A percentile compares a stretch with the other conserved stretches of the same genome.
These are phyloP conservation scores for Leccinum boreale DNA, from an alignment of 768 basidiomycete genomes.

Conservation along the genomic window DNA sequence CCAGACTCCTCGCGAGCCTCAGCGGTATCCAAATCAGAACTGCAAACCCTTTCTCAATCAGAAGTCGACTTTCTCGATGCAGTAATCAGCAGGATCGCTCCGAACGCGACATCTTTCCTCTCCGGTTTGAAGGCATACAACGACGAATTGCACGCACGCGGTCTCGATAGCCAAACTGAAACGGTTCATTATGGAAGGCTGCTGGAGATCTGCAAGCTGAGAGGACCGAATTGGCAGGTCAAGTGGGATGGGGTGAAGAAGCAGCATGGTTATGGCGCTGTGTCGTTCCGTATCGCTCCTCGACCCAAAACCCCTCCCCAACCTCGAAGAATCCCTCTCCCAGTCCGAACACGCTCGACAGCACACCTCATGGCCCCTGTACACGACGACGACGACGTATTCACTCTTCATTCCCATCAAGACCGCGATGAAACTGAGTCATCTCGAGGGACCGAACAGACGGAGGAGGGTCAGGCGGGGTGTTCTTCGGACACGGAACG, in stretches of 20 bases:
- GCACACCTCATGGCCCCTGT: conserved; percentile 25
- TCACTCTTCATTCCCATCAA: conserved; percentile 43
- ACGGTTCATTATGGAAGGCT: conserved; percentile 80
- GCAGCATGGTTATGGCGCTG: conserved; percentile 42
- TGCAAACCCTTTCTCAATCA: conserved; percentile 45
- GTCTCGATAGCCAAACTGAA: conserved; percentile 73
- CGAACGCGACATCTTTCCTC: conserved; percentile 70
- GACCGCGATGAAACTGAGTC: conserved; percentile 31
- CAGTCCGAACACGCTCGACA: conserved; percentile 22
- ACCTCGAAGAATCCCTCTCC: conserved; percentile 14
- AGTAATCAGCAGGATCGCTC: conserved; percentile 66
- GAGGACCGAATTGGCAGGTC: conserved; percentile 74
- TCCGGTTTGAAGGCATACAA: conserved; percentile 85
- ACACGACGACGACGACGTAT: conserved; percentile 37
- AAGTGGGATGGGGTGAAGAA: conserved; percentile 76
- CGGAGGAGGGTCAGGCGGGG: conserved; percentile 11
- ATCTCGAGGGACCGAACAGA: conserved; percentile 16
- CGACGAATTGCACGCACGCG: conserved; percentile 68
- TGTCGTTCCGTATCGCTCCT: conserved; percentile 11
- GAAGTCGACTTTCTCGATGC: conserved; percentile 75
- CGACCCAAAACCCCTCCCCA: conserved; percentile 17
- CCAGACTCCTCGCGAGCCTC: conserved; percentile 42
- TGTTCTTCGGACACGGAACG: conserved; percentile 20
- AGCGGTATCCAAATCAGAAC: conserved; percentile 43
- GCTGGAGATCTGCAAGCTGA: conserved; percentile 77